Conservation (phyloP, 108 stramenopile species). For the Cyclostephanos tholiformis region DNA sequence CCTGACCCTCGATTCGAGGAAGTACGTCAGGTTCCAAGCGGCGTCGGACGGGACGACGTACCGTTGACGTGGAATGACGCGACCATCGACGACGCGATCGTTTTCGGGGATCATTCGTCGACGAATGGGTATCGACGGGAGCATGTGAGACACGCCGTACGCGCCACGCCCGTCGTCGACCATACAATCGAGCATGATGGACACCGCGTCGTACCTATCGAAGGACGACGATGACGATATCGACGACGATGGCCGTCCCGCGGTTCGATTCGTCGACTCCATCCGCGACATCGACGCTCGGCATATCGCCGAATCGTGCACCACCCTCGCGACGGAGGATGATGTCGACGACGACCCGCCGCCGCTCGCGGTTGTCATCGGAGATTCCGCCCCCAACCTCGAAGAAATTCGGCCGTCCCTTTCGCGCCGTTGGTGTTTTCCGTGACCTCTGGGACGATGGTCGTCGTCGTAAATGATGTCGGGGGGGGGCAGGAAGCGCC, state of each 20-base stretch:
- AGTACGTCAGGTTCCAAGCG: constrained; percentile 39
- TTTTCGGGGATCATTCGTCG: constrained; percentile 44
- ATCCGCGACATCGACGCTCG: no score
- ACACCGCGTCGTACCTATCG: constrained; percentile 1
- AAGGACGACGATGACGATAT: no score
- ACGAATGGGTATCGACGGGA: constrained; percentile 31
- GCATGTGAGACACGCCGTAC: constrained; percentile 33
- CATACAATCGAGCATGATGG: background rate
- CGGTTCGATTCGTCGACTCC: no score
- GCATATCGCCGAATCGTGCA: no score
- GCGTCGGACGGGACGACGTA: constrained; percentile 23
- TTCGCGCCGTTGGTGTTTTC: no score
- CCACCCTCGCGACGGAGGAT: no score
- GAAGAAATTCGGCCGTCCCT: no score
- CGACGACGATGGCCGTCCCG: no score
- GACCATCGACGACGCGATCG: background rate
- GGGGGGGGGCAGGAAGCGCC: no score
- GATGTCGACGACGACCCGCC: no score
- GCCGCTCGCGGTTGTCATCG: no score
- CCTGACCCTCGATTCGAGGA: constrained; percentile 24
- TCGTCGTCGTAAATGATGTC: background rate
- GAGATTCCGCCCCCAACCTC: no score
- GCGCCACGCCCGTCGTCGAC: background rate
- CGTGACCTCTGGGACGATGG: background rate
- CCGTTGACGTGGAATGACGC: background rate